phyloP scores from a whole-genome alignment of 2,329 filamentous ascomycete genomes.

The Nigrospora osmanthi region DNA sequence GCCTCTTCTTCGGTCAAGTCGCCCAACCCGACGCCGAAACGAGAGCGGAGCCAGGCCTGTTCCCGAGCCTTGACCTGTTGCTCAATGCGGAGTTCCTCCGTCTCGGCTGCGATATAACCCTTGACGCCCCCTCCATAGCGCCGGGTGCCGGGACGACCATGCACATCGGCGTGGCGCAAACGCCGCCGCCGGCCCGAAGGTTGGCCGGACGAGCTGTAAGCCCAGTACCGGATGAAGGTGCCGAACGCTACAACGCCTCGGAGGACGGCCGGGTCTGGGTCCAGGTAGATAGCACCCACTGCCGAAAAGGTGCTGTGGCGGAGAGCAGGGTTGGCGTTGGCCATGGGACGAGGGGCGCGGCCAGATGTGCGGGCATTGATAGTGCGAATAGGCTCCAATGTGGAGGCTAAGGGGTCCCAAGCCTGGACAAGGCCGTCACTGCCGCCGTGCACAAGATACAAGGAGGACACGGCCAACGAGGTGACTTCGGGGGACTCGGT shows the following conservation, averaged over 20 bases:
- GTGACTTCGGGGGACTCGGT: constrained; percentile 88
- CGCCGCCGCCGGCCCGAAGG: constrained; percentile 73
- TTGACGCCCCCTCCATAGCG: constrained; percentile 61
- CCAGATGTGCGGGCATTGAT: constrained; percentile 79
- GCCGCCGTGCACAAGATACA: constrained; percentile 88
- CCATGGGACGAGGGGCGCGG: constrained; percentile 67
- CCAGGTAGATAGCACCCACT: constrained; percentile 75
- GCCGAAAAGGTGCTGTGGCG: constrained; percentile 70
- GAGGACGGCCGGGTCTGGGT: constrained; percentile 78
- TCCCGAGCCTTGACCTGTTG: constrained; percentile 60
- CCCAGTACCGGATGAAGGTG: constrained; percentile 85
- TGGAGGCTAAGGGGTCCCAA: constrained; percentile 91
- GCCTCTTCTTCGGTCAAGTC: constrained; percentile 61
- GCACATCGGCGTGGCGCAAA: constrained; percentile 56
- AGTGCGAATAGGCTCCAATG: constrained; percentile 69
- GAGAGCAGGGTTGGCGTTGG: constrained; percentile 45
- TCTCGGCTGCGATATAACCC: constrained; percentile 81
- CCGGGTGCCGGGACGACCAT: constrained; percentile 41
- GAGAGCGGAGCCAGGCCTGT: constrained; percentile 60
- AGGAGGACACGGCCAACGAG: constrained; percentile 70
- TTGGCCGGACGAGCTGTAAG: constrained; percentile 77
- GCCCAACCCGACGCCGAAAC: constrained; percentile 76
- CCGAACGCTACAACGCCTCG: constrained; percentile 84
- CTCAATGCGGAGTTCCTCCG: constrained; percentile 70
- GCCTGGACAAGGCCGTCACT: constrained; percentile 92